A percentile compares a stretch with the other conserved stretches of the same genome.
These are phyloP conservation scores for Rhynchospora tenuis DNA, from an alignment of 176 grass and related monocot genomes.

Conservation along the genomic window DNA sequence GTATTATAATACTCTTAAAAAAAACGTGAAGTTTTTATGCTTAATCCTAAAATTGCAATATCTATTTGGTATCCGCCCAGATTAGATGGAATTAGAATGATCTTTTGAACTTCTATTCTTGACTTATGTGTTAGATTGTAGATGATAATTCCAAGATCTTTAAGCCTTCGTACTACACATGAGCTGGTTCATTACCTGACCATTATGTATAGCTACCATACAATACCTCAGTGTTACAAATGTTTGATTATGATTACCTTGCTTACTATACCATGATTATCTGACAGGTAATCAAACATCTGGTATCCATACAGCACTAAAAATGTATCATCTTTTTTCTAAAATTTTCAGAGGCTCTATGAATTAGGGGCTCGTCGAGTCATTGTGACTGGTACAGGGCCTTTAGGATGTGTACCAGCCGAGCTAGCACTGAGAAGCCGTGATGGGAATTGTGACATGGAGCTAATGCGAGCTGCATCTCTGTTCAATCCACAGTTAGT, in stretches of 20 bases:
- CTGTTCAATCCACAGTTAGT: slow-evolving; percentile 84
- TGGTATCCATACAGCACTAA: neutral
- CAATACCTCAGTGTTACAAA: neutral
- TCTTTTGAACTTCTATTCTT: neutral
- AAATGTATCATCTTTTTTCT: neutral
- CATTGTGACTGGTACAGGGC: slow-evolving; percentile 84
- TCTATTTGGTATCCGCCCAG: neutral
- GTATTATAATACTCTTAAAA: neutral
- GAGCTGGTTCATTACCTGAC: neutral
- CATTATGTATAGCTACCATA: neutral
- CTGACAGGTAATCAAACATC: neutral
- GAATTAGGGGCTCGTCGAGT: slow-evolving; percentile 68
- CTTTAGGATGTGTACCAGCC: slow-evolving; percentile 77
- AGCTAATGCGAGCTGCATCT: slow-evolving; percentile 64
- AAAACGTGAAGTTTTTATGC: neutral
- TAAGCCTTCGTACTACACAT: neutral
- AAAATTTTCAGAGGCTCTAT: slow-evolving; percentile 59
- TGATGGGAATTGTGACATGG: slow-evolving; percentile 50
- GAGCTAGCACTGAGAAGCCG: slow-evolving; percentile 67
- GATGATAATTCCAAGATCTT: neutral
- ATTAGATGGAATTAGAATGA: neutral
- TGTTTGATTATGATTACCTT: neutral
- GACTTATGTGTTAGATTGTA: neutral
- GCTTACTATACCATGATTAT: no score
- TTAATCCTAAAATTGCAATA: neutral